Percentiles rank a stretch among this genome's conserved stretches.
These are phyloP conservation scores for Lasiodiplodia gonubiensis DNA, from an alignment of 2,329 filamentous ascomycete genomes.

Conservation along the genomic window DNA sequence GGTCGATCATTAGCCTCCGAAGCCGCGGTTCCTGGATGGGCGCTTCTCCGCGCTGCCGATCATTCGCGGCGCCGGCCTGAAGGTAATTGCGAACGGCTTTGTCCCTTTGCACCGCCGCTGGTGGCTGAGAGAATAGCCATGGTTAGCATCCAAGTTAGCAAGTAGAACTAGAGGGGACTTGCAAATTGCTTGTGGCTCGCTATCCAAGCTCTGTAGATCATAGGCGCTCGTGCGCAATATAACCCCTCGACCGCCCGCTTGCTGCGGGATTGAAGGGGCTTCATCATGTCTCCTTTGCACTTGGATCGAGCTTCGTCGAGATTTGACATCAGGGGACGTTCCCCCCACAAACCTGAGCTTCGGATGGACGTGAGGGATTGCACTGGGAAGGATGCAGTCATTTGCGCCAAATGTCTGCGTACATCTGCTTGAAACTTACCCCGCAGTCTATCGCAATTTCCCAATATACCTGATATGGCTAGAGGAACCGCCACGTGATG, in stretches of 20 bases:
- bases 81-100: not conserved
- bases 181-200: slow-evolving; percentile 1
- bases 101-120: not conserved
- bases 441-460: not conserved
- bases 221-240: slow-evolving; percentile 7
- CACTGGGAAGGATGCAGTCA: not conserved
- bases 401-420: not conserved
- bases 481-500: not conserved
- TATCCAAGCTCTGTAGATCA: slow-evolving; percentile 19
- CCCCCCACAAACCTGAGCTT: not conserved
- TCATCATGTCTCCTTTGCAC: not conserved
- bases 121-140: not conserved
- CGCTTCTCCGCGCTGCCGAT: not conserved
- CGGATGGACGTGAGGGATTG: not conserved
- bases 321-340: not conserved
- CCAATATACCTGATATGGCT: not conserved
- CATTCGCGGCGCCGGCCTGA: not conserved
- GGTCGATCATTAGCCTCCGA: not conserved
- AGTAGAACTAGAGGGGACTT: not conserved
- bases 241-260: not conserved
- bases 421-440: not conserved
- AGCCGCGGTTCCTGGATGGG: not conserved
- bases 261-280: slow-evolving; percentile 15
- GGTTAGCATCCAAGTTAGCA: not conserved
- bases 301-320: not conserved